Evolutionary conservation across 2,329 filamentous ascomycete species (phyloP), one percentile per base, ranked within the genome.

Genomic region (Penicillium sp.): DNA sequence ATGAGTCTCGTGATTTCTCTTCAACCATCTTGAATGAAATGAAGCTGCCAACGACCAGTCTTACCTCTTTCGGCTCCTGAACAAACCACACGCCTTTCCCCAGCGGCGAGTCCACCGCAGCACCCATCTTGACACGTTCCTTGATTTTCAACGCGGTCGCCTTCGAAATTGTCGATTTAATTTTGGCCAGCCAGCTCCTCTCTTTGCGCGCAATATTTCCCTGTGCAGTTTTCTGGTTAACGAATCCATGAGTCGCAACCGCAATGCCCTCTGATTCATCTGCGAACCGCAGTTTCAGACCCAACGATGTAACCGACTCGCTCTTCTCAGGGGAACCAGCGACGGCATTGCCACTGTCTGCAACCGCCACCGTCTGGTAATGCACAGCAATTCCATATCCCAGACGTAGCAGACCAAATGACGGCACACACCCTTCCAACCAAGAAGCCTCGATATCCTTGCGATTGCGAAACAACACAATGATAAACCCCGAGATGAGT

Each of bases 191-290:
- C 17, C 50, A 56, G 17, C 50, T 53, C 15, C 51, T 22, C 17
- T 47, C 39, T 37, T 57, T 58, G 15, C 22, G 53, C 35, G 47
- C 47, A 14, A 41, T 41, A 14, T 55, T 58, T 12, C 53, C 54
- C 15, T 60, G 54, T 1, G 54, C 51, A 1, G 54, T 62, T 8
- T 54, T 51, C 28, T 63, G 17, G 47, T 61, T 55, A 8, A 67
- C 62, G 43, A 65, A 67, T 0, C 58, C 62, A 48, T 67, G 62
- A 12, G 62, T 66, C 5, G 60, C 52, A 15, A 66, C 57, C 2
- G 55, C 57, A 22, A 67, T 58, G 4, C 60, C 64, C 17, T 61
- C 7, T 4, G 53, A 58, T 7, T 57, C 54, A 39, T 66, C 59
- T n/a, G 54, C 15, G 34, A 66, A 61, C 28, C 57, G 55, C 28